A percentile compares a stretch with the other conserved stretches of the same genome.
phyloP scores from a whole-genome alignment of 2,329 filamentous ascomycete species.

The Aspergillus fischeri region DNA sequence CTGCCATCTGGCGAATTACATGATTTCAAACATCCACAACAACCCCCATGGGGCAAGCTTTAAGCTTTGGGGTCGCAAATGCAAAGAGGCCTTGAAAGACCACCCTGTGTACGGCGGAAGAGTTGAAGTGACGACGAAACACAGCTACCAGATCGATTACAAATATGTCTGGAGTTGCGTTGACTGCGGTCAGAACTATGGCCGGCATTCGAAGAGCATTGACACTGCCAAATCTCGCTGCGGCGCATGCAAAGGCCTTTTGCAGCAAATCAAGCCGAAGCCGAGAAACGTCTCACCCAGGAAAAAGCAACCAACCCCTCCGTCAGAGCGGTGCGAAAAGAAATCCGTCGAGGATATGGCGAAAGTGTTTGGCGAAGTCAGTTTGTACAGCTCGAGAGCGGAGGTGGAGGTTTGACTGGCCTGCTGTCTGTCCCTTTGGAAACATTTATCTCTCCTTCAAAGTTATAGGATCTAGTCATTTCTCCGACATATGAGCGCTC shows the following conservation, averaged over 20 bases:
- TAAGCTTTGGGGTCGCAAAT: constrained; percentile 60
- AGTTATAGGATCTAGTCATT: not conserved
- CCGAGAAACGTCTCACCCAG: constrained; percentile 50
- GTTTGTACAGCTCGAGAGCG: not conserved
- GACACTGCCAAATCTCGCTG: constrained; percentile 68
- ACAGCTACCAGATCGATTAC: constrained; percentile 84
- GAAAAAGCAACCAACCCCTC: constrained; percentile 17
- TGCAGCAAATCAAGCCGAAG: constrained; percentile 76
- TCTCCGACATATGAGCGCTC: not conserved
- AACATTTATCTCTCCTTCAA: not conserved
- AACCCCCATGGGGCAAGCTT: constrained; percentile 83
- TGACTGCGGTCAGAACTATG: constrained; percentile 66
- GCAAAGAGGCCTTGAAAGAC: constrained; percentile 31
- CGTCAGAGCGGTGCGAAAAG: not conserved
- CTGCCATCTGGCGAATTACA: constrained; percentile 89
- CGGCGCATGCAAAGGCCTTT: constrained; percentile 64
- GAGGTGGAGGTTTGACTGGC: not conserved
- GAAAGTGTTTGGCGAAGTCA: constrained; percentile 8
- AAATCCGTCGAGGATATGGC: constrained; percentile 6
- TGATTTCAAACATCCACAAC: constrained; percentile 70
- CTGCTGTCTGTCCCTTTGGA: not conserved
- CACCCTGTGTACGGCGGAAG: constrained; percentile 55
- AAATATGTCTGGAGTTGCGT: constrained; percentile 84
- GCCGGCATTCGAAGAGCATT: constrained; percentile 82
- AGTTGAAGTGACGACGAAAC: constrained; percentile 80